A percentile compares a stretch with the other conserved stretches of the same genome.
Evolutionary conservation across 345 rosid species (phyloP).

Genomic region (Erodium maritimum): DNA sequence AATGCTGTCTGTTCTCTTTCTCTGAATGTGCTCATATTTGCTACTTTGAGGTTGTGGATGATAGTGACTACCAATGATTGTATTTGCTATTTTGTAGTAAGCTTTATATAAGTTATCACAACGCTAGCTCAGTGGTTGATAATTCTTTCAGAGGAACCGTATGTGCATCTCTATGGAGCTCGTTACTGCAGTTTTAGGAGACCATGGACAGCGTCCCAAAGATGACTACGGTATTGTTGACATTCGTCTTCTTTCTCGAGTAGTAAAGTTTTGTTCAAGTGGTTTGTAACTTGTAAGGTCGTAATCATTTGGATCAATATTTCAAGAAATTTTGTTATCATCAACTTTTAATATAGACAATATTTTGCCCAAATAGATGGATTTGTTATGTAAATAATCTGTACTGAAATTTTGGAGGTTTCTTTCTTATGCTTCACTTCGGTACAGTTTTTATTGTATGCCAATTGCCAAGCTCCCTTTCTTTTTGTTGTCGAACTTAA

Average conservation of each 20-base stretch:
- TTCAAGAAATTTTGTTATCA: too few relatives aligned
- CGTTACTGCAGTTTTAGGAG: constrained; percentile 97
- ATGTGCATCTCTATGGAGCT: constrained; percentile 96
- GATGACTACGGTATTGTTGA: constrained; percentile 63
- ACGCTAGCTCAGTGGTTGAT: not conserved
- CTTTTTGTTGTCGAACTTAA: not conserved
- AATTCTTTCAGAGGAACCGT: constrained; percentile 43
- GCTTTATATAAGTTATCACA: too few relatives aligned
- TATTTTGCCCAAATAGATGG: not conserved
- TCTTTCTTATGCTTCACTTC: not conserved
- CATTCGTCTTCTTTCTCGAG: constrained; percentile 5
- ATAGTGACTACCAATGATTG: too few relatives aligned
- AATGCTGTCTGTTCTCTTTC: not conserved
- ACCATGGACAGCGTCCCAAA: constrained; percentile 88
- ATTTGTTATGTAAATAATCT: too few relatives aligned
- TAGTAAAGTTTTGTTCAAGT: not conserved
- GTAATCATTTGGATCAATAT: not conserved
- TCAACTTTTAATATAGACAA: not conserved
- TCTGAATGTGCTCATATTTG: too few relatives aligned
- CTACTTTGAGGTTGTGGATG: too few relatives aligned
- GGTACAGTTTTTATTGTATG: not conserved
- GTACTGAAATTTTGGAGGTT: not conserved
- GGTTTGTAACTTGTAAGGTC: not conserved
- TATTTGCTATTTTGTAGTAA: too few relatives aligned
- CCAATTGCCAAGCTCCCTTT: not conserved